These are phyloP conservation scores for Triangularia verruculosa DNA, from an alignment of 2,329 filamentous ascomycete species.

Conservation along the genomic window DNA sequence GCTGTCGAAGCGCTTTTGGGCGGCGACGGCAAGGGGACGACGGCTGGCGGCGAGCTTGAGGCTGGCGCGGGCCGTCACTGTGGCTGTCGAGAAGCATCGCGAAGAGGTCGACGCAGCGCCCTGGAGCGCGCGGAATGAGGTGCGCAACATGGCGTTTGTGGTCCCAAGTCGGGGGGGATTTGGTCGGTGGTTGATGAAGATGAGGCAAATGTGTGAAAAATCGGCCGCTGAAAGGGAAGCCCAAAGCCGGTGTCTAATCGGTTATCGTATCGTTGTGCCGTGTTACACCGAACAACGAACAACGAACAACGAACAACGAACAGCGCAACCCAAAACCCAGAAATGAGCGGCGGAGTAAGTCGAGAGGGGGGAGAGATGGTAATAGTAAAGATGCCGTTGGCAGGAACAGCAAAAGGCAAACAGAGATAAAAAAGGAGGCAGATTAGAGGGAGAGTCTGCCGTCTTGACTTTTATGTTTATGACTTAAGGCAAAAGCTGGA, in stretches of 20 bases:
- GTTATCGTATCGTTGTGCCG: background rate
- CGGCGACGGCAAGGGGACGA: constrained; percentile 48
- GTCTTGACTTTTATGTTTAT: background rate
- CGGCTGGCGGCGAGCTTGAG: constrained; percentile 46
- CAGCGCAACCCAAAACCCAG: constrained; percentile 13
- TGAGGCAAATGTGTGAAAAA: constrained; percentile 13
- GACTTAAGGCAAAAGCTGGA: constrained; percentile 4
- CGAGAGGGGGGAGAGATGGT: constrained; percentile 7
- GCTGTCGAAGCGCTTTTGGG: constrained; percentile 54
- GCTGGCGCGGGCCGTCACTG: constrained; percentile 40
- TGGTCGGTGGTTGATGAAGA: background rate
- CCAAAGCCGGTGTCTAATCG: constrained; percentile 11
- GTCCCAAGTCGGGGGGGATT: constrained; percentile 5
- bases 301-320: no score
- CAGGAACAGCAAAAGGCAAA: constrained; percentile 2
- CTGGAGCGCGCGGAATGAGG: constrained; percentile 54
- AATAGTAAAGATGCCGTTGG: background rate
- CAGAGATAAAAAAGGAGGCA: constrained; percentile 21
- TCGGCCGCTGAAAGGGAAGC: constrained; percentile 13
- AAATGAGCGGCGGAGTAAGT: constrained; percentile 31
- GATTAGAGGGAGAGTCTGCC: constrained; percentile 17
- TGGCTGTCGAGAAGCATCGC: constrained; percentile 42
- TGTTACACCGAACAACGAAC: background rate
- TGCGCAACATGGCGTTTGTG: constrained; percentile 65
- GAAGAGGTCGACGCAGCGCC: constrained; percentile 31